Percentiles rank a stretch among this genome's conserved stretches.
Evolutionary conservation across 2,329 filamentous ascomycete species (phyloP).

Genomic region (Nemania sp.): DNA sequence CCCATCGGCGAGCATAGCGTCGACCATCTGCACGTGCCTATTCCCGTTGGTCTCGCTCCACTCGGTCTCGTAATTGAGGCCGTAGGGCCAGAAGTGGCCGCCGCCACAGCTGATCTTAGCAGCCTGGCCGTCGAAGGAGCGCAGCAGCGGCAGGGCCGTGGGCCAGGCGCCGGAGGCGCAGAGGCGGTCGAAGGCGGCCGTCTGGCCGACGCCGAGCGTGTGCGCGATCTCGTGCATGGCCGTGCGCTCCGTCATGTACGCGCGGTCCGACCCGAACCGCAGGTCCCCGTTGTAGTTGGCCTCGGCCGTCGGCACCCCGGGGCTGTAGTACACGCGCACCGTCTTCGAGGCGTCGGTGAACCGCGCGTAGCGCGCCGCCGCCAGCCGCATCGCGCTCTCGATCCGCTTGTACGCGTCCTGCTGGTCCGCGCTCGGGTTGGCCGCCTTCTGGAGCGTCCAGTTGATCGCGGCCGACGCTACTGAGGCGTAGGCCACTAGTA

Average conservation of each 20-base stretch:
- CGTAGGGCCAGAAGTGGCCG: conserved; percentile 48
- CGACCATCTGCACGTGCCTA: conserved; percentile 48
- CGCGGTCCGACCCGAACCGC: conserved; percentile 51
- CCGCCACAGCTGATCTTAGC: conserved; percentile 43
- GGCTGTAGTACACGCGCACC: conserved; percentile 48
- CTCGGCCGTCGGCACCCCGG: conserved; percentile 52
- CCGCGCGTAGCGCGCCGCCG: conserved; percentile 47
- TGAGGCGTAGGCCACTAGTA: conserved; percentile 39
- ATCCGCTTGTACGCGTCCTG: conserved; percentile 50
- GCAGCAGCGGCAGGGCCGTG: conserved; percentile 46
- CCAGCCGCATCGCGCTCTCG: conserved; percentile 47
- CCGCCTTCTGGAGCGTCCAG: conserved; percentile 44
- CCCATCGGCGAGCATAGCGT: conserved; percentile 53
- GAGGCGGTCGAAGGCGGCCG: conserved; percentile 44
- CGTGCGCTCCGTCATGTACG: conserved; percentile 55
- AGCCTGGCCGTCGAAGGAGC: conserved; percentile 46
- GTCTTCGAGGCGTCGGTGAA: conserved; percentile 45
- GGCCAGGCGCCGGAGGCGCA: conserved; percentile 50
- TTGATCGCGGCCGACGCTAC: conserved; percentile 45
- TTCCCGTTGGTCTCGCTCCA: conserved; percentile 51
- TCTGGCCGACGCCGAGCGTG: conserved; percentile 53
- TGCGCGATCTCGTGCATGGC: conserved; percentile 55
- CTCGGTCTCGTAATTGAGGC: conserved; percentile 49
- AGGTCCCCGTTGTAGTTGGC: conserved; percentile 52
- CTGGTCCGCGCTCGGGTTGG: conserved; percentile 49